Conservation (phyloP, 2,329 filamentous ascomycete genomes). For the Pseudogymnoascus pannorum region DNA sequence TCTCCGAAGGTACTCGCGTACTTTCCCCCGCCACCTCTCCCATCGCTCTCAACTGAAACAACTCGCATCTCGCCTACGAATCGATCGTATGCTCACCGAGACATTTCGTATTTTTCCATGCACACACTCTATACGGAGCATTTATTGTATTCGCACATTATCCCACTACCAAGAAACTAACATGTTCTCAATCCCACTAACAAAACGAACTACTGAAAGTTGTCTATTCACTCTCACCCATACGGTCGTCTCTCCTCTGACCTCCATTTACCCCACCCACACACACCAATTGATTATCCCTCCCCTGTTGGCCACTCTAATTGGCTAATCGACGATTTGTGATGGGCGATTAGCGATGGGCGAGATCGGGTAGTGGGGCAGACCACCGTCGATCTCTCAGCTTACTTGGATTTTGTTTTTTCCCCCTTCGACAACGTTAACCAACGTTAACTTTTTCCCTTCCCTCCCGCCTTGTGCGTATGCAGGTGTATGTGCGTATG, state of each 20-base stretch:
- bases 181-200: not conserved
- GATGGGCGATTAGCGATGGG: not conserved
- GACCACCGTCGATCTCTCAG: not conserved
- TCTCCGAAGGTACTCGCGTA: not conserved
- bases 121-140: not conserved
- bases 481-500: not conserved
- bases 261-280: no score
- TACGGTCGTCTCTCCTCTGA: not conserved
- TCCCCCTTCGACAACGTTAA: not conserved
- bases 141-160: not conserved
- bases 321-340: not conserved
- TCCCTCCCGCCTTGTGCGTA: not conserved
- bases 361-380: not conserved
- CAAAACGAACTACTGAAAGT: not conserved
- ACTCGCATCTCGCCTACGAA: not conserved
- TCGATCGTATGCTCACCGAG: not conserved
- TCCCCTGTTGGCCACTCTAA: not conserved
- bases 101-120: not conserved
- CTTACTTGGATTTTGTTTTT: not conserved
- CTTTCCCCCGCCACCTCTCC: not conserved
- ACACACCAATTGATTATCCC: not conserved
- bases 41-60: not conserved
- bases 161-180: not conserved
- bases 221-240: not conserved
- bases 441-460: no score